Percentiles rank a stretch among this genome's conserved stretches.
These are phyloP conservation scores for Sequoia sempervirens DNA, from an alignment of 75 land plant species.

Conservation along the genomic window DNA sequence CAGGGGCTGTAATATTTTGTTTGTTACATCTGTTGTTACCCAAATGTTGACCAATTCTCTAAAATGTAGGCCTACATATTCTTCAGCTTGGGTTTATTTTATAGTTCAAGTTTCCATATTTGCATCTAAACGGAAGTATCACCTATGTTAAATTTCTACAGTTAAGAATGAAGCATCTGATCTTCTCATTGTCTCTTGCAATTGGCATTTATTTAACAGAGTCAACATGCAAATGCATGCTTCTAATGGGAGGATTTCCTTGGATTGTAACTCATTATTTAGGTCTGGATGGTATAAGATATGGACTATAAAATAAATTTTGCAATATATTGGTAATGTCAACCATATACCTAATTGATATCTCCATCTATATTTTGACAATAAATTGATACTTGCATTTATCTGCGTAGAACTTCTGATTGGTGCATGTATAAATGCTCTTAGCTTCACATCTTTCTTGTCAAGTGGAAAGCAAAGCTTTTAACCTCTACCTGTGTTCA, in stretches of 20 bases:
- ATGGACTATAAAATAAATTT: neutral
- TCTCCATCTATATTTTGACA: neutral
- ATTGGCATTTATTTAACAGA: neutral
- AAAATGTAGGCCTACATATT: neutral
- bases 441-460: neutral
- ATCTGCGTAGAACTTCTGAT: neutral
- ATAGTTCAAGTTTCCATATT: neutral
- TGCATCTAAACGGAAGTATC: neutral
- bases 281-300: neutral
- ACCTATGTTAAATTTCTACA: neutral
- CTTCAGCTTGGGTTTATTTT: neutral
- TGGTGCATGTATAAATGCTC: neutral
- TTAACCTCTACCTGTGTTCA: neutral
- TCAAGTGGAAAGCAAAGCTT: neutral
- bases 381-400: neutral
- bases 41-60: neutral
- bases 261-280: neutral
- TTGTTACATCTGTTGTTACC: neutral
- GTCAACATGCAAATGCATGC: neutral
- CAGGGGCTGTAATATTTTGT: neutral
- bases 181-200: neutral
- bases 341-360: neutral
- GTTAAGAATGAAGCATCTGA: neutral
- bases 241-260: neutral
- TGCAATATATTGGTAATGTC: neutral